Base-by-base conservation (phyloP, 306 rosid genomes). In the Castanopsis chinensis region DNA sequence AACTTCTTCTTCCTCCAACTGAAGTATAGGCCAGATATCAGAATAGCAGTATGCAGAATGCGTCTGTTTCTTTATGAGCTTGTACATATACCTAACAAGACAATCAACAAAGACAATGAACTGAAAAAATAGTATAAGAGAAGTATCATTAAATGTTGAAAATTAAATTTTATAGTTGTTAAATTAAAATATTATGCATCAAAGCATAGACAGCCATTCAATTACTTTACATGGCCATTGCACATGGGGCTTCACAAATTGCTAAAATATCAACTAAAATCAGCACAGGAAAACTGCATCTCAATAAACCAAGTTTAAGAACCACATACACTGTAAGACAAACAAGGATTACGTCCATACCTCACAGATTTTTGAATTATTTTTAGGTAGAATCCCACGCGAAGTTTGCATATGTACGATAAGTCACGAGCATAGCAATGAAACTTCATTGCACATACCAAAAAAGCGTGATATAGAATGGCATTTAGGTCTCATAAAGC, bases 381-480 rank as follows among this genome's bases (percentile, higher is more conserved):
- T 28, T 64, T 57, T 9, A 84, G 81, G 69, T 73, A 84, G 61
- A 35, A 85, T 23, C 79, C 67, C 19, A 58, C 33, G 64, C 9
- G 63, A 82, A 92, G 77, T 87, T 88, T 86, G 92, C 91, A 92
- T 57, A 87, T 70, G 80, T 83, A 84, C 12, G 99, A 85, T 37
- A 94, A 79, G 57, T 89, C 90, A 20, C 88, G 73, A 43, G 91
- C 77, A 68, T 89, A 88, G 82, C 95, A 88, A 74, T 92, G 97
- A 65, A 92, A 92, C 88, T 92, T 92, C 97, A 94, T 94, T 5
- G 99, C 99, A 82, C 87, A 88, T 25, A 91, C 35, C 81, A 94
- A 41, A 85, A 94, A 91, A 3, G 78, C 73, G 76, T 92, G 96
- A 80, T 87, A 94, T 76, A 6, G 97, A 91, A 89, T 92, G 94